Conservation (phyloP, 495 filamentous ascomycete species). For the Podospora anserina region DNA sequence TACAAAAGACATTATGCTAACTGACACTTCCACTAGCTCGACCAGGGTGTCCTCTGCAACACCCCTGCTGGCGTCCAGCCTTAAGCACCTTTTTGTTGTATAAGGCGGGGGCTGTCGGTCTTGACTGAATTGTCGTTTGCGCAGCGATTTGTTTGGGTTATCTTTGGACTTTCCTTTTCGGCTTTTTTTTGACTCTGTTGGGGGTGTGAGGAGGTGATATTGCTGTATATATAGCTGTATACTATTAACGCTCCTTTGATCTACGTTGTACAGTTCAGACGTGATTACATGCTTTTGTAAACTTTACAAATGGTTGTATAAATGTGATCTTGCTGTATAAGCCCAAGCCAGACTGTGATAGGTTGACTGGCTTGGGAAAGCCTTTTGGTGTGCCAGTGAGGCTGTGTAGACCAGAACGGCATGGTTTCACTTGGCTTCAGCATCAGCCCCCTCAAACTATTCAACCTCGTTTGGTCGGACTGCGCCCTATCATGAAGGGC, state of each 20-base stretch:
- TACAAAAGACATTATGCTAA: not conserved
- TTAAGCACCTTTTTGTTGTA: slow-evolving; percentile 17
- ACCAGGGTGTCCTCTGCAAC: slow-evolving; percentile 40
- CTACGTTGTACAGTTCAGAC: too few species aligned
- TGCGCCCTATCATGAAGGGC: not conserved
- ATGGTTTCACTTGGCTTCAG: not conserved
- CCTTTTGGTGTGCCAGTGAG: not conserved
- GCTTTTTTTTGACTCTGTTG: not conserved
- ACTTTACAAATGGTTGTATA: too few species aligned
- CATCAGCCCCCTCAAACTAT: not conserved
- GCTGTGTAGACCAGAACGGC: not conserved
- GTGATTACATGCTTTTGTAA: too few species aligned
- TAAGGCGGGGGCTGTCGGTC: not conserved
- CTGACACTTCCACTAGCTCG: slow-evolving; percentile 24
- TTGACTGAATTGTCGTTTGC: not conserved
- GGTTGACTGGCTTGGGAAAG: not conserved
- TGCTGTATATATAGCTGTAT: not conserved
- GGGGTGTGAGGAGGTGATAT: not conserved
- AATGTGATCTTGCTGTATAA: too few species aligned
- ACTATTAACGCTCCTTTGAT: too few species aligned
- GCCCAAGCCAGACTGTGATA: too few species aligned
- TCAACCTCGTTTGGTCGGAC: not conserved
- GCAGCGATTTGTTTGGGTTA: not conserved
- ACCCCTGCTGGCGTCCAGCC: slow-evolving; percentile 34
- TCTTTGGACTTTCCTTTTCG: not conserved